Evolutionary conservation across 2,329 filamentous ascomycete genomes (phyloP).

Genomic region (Cercospora janseana): DNA sequence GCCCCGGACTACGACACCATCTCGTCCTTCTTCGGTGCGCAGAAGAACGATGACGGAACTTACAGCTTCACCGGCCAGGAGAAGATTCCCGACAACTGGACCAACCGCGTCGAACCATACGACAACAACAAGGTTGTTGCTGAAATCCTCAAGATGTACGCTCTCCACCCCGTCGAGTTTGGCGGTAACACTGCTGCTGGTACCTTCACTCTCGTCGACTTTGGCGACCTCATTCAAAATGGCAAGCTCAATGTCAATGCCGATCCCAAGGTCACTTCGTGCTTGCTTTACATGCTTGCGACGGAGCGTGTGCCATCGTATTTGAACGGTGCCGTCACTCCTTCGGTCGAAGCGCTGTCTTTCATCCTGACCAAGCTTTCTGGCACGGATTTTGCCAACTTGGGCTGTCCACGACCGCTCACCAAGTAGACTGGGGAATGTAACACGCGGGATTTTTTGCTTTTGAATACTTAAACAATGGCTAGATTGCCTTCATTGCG

Average conservation of each 20-base stretch:
- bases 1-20: conserved; percentile 39
- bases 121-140: conserved; percentile 37
- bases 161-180: conserved; percentile 39
- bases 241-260: conserved; percentile 39
- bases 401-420: conserved; percentile 39
- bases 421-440: background rate
- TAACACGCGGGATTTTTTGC: too few species aligned
- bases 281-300: conserved; percentile 47
- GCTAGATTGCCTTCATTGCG: too few species aligned
- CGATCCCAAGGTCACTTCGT: conserved; percentile 36
- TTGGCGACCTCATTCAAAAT: conserved; percentile 41
- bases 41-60: conserved; percentile 39
- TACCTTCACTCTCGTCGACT: conserved; percentile 29
- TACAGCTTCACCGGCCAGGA: conserved; percentile 42
- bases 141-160: conserved; percentile 46
- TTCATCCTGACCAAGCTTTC: conserved; percentile 34
- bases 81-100: conserved; percentile 44
- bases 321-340: conserved; percentile 40
- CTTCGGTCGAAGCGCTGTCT: conserved; percentile 38
- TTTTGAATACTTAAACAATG: too few species aligned
- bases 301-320: conserved; percentile 41
- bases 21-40: conserved; percentile 42
- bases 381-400: conserved; percentile 36
- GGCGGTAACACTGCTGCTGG: conserved; percentile 21
- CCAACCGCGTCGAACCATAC: conserved; percentile 38